Conservation (phyloP, 768 basidiomycete species). For the Russula dissimulans region DNA sequence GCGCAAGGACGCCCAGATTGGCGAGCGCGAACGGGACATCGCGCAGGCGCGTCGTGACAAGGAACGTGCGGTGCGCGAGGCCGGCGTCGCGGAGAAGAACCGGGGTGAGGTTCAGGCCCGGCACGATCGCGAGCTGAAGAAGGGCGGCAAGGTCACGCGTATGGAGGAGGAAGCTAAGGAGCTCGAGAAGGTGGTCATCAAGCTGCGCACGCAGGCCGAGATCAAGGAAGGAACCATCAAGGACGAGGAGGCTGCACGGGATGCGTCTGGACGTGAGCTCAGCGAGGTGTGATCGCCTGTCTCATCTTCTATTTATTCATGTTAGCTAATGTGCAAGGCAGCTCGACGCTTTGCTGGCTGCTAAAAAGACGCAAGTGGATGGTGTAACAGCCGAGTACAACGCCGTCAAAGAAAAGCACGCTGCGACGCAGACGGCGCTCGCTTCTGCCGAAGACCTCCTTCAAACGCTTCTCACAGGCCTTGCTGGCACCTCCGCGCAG, state of each 20-base stretch:
- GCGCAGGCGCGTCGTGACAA: conserved; percentile 38
- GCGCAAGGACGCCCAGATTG: conserved; percentile 48
- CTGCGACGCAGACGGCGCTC: conserved; percentile 48
- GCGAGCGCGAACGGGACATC: conserved; percentile 40
- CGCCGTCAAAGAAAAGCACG: conserved; percentile 61
- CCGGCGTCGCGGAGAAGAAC: conserved; percentile 58
- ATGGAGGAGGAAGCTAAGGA: conserved; percentile 73
- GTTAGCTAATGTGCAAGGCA: conserved; percentile 24
- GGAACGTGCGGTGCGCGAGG: conserved; percentile 44
- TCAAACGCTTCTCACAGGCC: conserved; percentile 88
- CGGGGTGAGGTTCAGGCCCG: conserved; percentile 56
- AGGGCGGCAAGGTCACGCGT: conserved; percentile 86
- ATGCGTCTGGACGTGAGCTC: conserved; percentile 44
- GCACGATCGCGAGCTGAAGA: conserved; percentile 80
- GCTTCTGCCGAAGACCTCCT: conserved; percentile 82
- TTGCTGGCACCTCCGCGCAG: conserved; percentile 53
- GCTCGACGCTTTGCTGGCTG: conserved; percentile 47
- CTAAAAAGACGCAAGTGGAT: conserved; percentile 53
- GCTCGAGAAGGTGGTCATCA: conserved; percentile 71
- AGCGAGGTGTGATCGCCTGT: conserved; percentile 41
- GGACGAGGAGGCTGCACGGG: conserved; percentile 64
- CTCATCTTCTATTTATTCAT: neutral
- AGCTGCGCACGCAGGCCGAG: conserved; percentile 77
- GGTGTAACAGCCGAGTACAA: conserved; percentile 45
- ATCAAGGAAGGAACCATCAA: conserved; percentile 65